Conservation (phyloP, 306 rosid genomes). For the Rosa persica region DNA sequence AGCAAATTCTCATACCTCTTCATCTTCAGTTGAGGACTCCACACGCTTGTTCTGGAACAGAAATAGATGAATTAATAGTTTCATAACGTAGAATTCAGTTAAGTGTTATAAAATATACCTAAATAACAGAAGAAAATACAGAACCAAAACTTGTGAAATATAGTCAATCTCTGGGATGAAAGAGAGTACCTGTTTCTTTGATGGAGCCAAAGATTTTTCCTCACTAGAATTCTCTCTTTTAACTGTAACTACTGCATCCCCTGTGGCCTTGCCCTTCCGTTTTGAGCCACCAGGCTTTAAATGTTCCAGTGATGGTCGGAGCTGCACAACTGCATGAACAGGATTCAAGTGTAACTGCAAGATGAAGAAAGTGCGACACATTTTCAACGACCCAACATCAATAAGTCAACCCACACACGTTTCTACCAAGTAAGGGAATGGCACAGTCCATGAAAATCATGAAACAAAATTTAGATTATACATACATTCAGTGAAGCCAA, state of each 20-base stretch:
- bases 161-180: background rate
- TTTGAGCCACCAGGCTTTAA: conserved; percentile 54
- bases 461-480: background rate
- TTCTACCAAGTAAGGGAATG: conserved; percentile 2
- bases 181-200: conserved; percentile 64
- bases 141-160: background rate
- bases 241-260: conserved; percentile 42
- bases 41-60: conserved; percentile 53
- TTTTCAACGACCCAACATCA: background rate
- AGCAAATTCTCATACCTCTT: conserved; percentile 49
- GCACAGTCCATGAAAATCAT: background rate
- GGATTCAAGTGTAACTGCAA: conserved; percentile 95
- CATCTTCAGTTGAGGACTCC: conserved; percentile 47
- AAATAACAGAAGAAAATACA: conserved; percentile 15
- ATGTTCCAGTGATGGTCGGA: conserved; percentile 72
- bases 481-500: background rate
- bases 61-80: conserved; percentile 7
- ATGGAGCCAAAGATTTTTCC: conserved; percentile 47
- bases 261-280: conserved; percentile 36
- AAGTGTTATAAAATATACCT: conserved; percentile 9
- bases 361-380: conserved; percentile 23
- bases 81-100: conserved; percentile 10
- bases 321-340: conserved; percentile 72
- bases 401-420: background rate
- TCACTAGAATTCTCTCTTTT: conserved; percentile 50